Base-by-base conservation (phyloP, 495 filamentous ascomycete species). In the Penicillium canariense region DNA sequence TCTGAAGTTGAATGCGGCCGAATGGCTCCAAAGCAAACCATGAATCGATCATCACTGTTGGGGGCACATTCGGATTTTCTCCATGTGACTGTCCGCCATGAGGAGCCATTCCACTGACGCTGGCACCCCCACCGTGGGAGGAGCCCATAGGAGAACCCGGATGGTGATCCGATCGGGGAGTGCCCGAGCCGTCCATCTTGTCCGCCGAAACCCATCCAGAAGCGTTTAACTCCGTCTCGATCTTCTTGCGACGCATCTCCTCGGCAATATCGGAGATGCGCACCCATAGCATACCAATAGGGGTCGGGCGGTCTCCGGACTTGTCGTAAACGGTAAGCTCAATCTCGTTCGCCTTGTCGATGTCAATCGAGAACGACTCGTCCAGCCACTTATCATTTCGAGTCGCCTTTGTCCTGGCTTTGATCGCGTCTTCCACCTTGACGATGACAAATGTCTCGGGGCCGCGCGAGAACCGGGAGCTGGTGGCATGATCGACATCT, bases 311-410 rank as follows among this genome's bases (percentile, higher is more conserved):
- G 53, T 96, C 91, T 58, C 87, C 86, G 7, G 80, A 72, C 73
- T 96, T 96, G 65, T 99, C 94, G 69, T 97, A 99, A 27, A 97
- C 93, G 0, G 90, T 97, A 39, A 99, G 81, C 67, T 99, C 94
- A 48, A 99, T 88, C 72, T 99, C 94, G 68, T 99, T 97, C 46
- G 95, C 94, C 75, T 97, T 97, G 62, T 99, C 95, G 38, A 97
- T 91, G 55, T 91, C 87, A 52, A 97, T 84, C 42, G 84, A 89
- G 67, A 96, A 94, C 20, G 84, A 79, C 70, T 99, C 94, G 62
- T 91, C 88, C 52, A 90, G 80, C 93, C 93, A 99, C 66, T 82
- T 84, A 68, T 97, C 94, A 55, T 79, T 92, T 40, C 94, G 79
- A 23, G 93, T 90, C 0, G 87, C 78, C 62, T 85, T 93, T n/a